Conservation (phyloP, 2,329 filamentous ascomycete genomes). For the Aspergillus aculeatus region DNA sequence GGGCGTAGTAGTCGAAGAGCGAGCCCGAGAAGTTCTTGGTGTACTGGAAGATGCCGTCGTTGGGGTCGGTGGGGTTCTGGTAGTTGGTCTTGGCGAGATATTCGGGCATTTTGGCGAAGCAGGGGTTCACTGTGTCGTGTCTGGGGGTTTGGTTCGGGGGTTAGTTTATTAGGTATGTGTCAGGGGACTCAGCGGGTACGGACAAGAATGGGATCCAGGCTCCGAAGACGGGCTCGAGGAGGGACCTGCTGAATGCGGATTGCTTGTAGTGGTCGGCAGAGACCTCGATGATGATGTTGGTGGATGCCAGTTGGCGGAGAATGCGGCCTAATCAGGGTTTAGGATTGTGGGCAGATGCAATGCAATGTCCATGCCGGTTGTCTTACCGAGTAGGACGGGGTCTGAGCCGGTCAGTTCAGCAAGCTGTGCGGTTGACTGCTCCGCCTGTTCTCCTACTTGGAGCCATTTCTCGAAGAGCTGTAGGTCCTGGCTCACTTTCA, state of each 20-base stretch:
- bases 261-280: not conserved
- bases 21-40: not conserved
- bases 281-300: not conserved
- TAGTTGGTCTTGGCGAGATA: slow-evolving; percentile 1
- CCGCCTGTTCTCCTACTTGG: not conserved
- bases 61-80: not conserved
- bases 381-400: not conserved
- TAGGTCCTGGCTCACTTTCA: slow-evolving; percentile 1
- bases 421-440: not conserved
- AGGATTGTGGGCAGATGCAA: not conserved
- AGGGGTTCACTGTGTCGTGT: not conserved
- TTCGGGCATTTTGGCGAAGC: not conserved
- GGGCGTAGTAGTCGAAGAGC: slow-evolving; percentile 1
- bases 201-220: slow-evolving; percentile 4
- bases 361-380: too few relatives aligned
- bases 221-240: slow-evolving; percentile 2
- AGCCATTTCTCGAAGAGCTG: slow-evolving; percentile 8
- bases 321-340: not conserved
- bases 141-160: not conserved
- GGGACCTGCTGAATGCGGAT: not conserved
- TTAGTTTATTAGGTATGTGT: not conserved
- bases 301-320: slow-evolving; percentile 2
- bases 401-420: slow-evolving; percentile 1
- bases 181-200: not conserved
- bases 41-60: slow-evolving; percentile 5